Percentiles rank a stretch among this genome's conserved stretches.
These are phyloP conservation scores for Glaciozyma antarctica DNA, from an alignment of 768 basidiomycete genomes.

Conservation along the genomic window DNA sequence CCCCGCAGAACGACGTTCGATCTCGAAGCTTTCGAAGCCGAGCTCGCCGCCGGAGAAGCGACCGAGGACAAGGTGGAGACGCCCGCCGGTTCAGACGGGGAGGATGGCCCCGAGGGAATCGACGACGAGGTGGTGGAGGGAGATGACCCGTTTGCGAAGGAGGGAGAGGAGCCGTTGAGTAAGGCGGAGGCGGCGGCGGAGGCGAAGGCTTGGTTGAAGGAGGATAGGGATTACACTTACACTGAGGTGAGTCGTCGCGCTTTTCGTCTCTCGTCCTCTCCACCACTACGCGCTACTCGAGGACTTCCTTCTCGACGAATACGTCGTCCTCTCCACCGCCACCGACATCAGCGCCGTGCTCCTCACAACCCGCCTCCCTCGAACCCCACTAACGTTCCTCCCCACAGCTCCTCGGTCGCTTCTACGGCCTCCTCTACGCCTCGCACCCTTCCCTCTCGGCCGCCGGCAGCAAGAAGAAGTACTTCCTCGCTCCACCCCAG, in stretches of 20 bases:
- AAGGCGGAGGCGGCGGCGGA: conserved; percentile 64
- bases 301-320: neutral
- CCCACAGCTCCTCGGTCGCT: conserved; percentile 73
- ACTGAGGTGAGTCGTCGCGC: conserved; percentile 54
- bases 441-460: conserved; percentile 74
- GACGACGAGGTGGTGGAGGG: conserved; percentile 34
- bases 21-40: conserved; percentile 72
- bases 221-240: conserved; percentile 92
- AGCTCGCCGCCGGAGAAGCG: conserved; percentile 54
- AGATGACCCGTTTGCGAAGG: conserved; percentile 35
- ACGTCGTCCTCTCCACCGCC: neutral
- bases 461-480: conserved; percentile 68
- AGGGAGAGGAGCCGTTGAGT: conserved; percentile 18
- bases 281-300: neutral
- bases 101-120: conserved; percentile 23
- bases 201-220: conserved; percentile 61
- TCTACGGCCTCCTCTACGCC: conserved; percentile 80
- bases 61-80: conserved; percentile 39
- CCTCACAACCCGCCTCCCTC: neutral
- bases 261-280: too few relatives aligned
- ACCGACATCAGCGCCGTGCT: too few relatives aligned
- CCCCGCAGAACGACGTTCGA: conserved; percentile 78
- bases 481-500: conserved; percentile 92
- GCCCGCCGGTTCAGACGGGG: conserved; percentile 43
- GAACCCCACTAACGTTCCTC: neutral